A percentile compares a stretch with the other conserved stretches of the same genome.
phyloP scores from a whole-genome alignment of 1,139 yeast species.

The Pichia sp. region DNA sequence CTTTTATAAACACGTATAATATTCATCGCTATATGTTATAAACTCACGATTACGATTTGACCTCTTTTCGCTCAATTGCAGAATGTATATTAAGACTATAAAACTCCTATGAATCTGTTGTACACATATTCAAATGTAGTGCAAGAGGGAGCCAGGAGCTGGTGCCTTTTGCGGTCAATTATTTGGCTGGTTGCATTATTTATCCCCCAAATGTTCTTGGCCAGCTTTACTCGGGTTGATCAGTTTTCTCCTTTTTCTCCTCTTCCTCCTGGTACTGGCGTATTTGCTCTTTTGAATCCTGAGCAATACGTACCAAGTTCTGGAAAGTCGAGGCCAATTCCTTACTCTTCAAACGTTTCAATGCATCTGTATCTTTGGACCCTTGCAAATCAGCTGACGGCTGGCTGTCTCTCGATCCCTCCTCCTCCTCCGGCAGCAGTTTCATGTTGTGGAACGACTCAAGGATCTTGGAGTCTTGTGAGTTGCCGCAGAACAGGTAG shows the following conservation, averaged over 20 bases:
- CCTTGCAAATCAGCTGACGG: background rate
- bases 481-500: constrained; percentile 26
- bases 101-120: background rate
- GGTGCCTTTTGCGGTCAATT: background rate
- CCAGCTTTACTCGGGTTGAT: background rate
- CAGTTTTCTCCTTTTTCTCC: constrained; percentile 11
- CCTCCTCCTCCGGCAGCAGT: background rate
- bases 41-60: background rate
- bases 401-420: background rate
- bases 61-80: background rate
- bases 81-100: background rate
- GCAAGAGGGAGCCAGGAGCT: background rate
- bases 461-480: constrained; percentile 23
- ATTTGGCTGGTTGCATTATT: no score
- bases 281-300: constrained; percentile 30
- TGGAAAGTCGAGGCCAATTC: constrained; percentile 31
- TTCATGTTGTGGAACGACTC: constrained; percentile 23
- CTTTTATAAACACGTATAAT: background rate
- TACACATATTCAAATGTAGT: background rate
- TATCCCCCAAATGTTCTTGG: background rate
- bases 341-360: constrained; percentile 23
- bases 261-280: constrained; percentile 25
- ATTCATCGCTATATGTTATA: background rate
- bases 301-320: constrained; percentile 30
- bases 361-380: background rate